Base-by-base conservation (phyloP, 768 basidiomycete species). In the Boletus insuetus region DNA sequence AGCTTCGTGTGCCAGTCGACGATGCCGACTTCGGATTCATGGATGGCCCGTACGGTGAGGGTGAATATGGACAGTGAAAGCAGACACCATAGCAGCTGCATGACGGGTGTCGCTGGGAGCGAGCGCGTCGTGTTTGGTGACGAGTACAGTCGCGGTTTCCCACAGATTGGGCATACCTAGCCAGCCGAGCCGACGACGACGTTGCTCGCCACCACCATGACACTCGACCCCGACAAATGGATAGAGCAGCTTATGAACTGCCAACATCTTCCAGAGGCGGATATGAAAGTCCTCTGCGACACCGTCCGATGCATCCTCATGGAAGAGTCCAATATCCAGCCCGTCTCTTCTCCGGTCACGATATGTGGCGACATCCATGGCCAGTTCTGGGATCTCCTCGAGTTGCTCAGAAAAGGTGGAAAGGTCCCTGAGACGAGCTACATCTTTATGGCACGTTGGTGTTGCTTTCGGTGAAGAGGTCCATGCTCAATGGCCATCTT, bases 271-370 rank as follows among this genome's bases (percentile, higher is more conserved):
- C 82, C 91, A 16, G 97, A 99, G 74, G 69, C 82, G 12, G 92
- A 96, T 60, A 97, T 99, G 84, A 96, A 94, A 69, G 76, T 86
- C 41, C 85, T 99, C 46, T 98, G 96, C 78, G 83, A 93, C 54
- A 84, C 87, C 56, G 94, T 98, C 20, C 85, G 92, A 48, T 82
- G 86, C 46, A 87, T 95, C 46, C 81, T 97, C 37, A 86, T 98
- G 70, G 96, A 99, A 70, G 96, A 99, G 70, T 94, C 89, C 52
- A 99, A 98, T 69, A 95, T 98, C 53, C 94, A 98, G 67, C 95
- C 95, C 32, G 92, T 99, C 50, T 90, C 91, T 34, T 90, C 84
- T 59, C 96, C 96, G 1, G 96, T 98, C 37, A 98, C 96, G 31
- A 89, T 93, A 60, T 92, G 91, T 66, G 95, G 95, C 31, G 95